Percentiles rank a stretch among this genome's conserved stretches.
Conservation (phyloP, 73 alveolate genomes). For the Uronychia binucleata region DNA sequence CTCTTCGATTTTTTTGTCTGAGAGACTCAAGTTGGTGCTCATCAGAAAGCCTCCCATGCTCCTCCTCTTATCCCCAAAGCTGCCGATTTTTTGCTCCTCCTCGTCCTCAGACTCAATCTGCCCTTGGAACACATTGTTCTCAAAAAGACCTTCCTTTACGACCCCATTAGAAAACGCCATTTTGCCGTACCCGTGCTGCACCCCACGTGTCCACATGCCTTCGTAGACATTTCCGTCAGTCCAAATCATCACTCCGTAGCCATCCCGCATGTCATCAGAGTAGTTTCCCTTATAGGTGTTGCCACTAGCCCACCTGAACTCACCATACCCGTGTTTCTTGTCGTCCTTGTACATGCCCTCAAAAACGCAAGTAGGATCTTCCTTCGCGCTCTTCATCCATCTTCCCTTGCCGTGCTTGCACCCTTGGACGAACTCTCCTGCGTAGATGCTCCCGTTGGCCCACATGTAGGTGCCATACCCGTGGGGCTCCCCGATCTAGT, state of each 20-base stretch:
- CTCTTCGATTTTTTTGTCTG: too few species aligned
- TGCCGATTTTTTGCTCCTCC: too few species aligned
- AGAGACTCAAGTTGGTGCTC: too few species aligned
- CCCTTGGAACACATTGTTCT: too few species aligned
- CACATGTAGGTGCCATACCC: conserved; percentile 10
- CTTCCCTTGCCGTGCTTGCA: conserved; percentile 17
- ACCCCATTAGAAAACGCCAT: conserved; percentile 16
- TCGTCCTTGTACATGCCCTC: conserved; percentile 1
- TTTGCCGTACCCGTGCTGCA: conserved; percentile 36
- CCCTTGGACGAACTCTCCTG: conserved; percentile 15
- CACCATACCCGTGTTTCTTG: conserved; percentile 17
- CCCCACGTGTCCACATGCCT: conserved; percentile 19
- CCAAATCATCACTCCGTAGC: conserved; percentile 21
- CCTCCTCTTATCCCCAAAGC: too few species aligned
- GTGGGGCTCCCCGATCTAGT: conserved; percentile 2
- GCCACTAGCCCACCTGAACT: conserved; percentile 23
- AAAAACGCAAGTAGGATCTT: background rate
- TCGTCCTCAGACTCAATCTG: too few species aligned
- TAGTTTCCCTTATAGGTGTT: conserved; percentile 16
- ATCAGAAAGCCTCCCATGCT: too few species aligned
- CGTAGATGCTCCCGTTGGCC: conserved; percentile 7
- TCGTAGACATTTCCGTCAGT: conserved; percentile 11
- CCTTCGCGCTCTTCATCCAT: too few species aligned
- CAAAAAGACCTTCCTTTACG: background rate
- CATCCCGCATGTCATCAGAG: conserved; percentile 3